These are phyloP conservation scores for Trichocladium uniseriatum DNA, from an alignment of 495 filamentous ascomycete species.

Conservation along the genomic window DNA sequence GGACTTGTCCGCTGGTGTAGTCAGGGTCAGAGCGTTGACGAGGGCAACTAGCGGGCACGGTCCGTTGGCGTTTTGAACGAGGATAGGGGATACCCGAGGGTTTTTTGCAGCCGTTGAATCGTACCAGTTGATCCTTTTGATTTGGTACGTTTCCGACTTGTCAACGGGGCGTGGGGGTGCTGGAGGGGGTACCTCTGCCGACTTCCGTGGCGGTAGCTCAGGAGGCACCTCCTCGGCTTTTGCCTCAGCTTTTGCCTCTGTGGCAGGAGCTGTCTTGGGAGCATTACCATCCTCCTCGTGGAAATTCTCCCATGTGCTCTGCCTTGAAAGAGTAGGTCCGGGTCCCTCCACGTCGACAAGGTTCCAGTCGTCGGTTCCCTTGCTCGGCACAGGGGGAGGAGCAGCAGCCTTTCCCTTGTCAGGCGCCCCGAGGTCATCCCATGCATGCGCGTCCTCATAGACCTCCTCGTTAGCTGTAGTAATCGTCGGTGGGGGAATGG, in stretches of 20 bases:
- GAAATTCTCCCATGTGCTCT: constrained; percentile 35
- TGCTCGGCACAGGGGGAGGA: constrained; percentile 8
- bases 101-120: constrained; percentile 32
- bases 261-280: constrained; percentile 9
- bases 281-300: constrained; percentile 19
- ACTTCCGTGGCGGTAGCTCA: constrained; percentile 29
- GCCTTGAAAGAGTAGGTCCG: constrained; percentile 27
- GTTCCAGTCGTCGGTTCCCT: constrained; percentile 37
- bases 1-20: constrained; percentile 50
- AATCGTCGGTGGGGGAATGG: constrained; percentile 8
- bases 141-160: constrained; percentile 40
- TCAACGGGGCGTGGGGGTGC: constrained; percentile 30
- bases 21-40: constrained; percentile 82
- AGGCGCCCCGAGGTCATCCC: constrained; percentile 33
- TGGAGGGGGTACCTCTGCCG: constrained; percentile 23
- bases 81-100: constrained; percentile 55
- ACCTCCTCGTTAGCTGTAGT: constrained; percentile 20
- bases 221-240: constrained; percentile 20
- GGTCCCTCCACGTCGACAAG: constrained; percentile 36
- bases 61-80: constrained; percentile 88
- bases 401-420: constrained; percentile 28
- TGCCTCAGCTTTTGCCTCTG: constrained; percentile 6
- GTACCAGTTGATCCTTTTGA: constrained; percentile 40
- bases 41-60: constrained; percentile 89
- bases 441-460: constrained; percentile 34